These are phyloP conservation scores for Pyrenophora tritici-repentis DNA, from an alignment of 2,329 filamentous ascomycete genomes.

Conservation along the genomic window DNA sequence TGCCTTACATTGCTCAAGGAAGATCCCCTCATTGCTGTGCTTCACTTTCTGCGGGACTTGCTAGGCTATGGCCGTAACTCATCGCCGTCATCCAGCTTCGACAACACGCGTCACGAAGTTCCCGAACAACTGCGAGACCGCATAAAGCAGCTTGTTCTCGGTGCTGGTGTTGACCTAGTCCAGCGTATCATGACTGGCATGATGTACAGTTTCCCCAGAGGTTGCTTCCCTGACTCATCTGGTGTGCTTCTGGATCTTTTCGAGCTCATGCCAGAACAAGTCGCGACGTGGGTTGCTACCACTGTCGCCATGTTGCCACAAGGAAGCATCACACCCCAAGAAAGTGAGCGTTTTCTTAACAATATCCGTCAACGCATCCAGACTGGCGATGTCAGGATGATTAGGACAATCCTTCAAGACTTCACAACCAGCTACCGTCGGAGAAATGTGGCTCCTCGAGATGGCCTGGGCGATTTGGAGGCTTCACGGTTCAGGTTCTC, in stretches of 20 bases:
- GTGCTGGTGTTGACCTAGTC: slow-evolving; percentile 76
- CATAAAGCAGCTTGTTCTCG: slow-evolving; percentile 72
- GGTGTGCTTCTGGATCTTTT: slow-evolving; percentile 90
- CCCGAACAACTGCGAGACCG: slow-evolving; percentile 71
- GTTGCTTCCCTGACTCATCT: slow-evolving; percentile 93
- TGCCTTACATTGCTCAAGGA: slow-evolving; percentile 87
- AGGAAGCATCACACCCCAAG: slow-evolving; percentile 72
- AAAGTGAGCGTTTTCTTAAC: slow-evolving; percentile 78
- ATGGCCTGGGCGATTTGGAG: slow-evolving; percentile 86
- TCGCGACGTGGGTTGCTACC: slow-evolving; percentile 78
- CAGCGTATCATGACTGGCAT: slow-evolving; percentile 93
- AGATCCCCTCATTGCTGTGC: slow-evolving; percentile 85
- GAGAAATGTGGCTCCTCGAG: slow-evolving; percentile 91
- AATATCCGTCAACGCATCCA: slow-evolving; percentile 80
- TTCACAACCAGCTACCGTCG: slow-evolving; percentile 95
- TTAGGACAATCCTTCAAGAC: slow-evolving; percentile 85
- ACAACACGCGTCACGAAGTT: slow-evolving; percentile 63
- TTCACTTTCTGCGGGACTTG: slow-evolving; percentile 91
- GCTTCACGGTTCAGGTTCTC: slow-evolving; percentile 83
- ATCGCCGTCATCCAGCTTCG: slow-evolving; percentile 63
- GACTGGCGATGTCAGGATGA: slow-evolving; percentile 73
- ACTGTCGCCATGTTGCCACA: slow-evolving; percentile 83
- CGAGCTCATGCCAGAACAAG: slow-evolving; percentile 79
- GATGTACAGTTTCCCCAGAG: slow-evolving; percentile 98
- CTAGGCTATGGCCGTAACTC: slow-evolving; percentile 85